Evolutionary conservation across 192 early-diverging fungal species (phyloP), one percentile per base, ranked within the genome.

Genomic region (Cladochytrium replicatum): DNA sequence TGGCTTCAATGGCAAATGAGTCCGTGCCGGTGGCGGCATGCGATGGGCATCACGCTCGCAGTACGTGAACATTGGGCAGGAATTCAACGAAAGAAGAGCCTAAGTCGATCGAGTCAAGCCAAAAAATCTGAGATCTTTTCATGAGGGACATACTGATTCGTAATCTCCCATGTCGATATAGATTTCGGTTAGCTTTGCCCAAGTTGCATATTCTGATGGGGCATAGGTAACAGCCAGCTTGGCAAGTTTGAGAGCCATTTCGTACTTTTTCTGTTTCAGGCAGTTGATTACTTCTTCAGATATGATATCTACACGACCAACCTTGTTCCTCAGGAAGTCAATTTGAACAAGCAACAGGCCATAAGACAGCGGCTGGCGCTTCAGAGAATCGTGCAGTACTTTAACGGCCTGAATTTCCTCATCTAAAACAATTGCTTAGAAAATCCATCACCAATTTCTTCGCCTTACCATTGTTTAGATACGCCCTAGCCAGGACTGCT

Each of bases 51-150:
- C 92, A 34, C 79, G 70, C 49, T 89, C 87, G 39, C 76, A 77
- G 63, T 78, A 93, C 0, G 93, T 90, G 58, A 95, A 97, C 96
- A 99, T 99, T 6, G 96, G 96, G 62, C 96, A 99, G 11, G 93
- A 88, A 61, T 99, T 99, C 50, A 99, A 78, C 0, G 93, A 86
- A 49, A 99, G 71, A 8, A 99, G 71, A 15, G 96, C 96, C 80
- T 83, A 69, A 45, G 57, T 28, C 21, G 43, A 26, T 26, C 30
- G 22, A 6, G 2, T 32, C 27, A 5, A 28, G 41, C 19, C 15
- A 52, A 55, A 21, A 31, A 52, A 9, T 43, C 8, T 21, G 22
- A n/a, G n/a, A n/a, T n/a, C 38, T n/a, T 56, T 57, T 1, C 23
- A 7, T 46, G 29, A 8, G 46, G 31, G 17, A 46, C 72, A 48